Evolutionary conservation across 352 stramenopile species (phyloP).

Genomic region (Pythium phragmitis): DNA sequence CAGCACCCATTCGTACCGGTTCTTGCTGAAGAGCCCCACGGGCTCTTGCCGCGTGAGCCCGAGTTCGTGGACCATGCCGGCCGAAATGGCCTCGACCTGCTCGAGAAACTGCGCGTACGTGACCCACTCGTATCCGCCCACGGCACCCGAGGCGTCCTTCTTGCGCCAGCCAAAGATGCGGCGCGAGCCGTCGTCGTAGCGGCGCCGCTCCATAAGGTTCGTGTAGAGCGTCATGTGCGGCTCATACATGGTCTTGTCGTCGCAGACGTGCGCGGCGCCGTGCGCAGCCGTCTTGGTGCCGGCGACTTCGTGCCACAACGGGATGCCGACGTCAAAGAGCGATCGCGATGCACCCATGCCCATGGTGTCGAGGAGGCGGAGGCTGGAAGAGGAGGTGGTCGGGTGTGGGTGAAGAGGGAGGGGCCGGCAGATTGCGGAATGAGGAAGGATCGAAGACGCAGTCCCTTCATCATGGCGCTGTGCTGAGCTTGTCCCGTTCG

Average conservation of each 20-base stretch:
- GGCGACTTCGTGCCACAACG: constrained; percentile 25
- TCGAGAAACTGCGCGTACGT: constrained; percentile 59
- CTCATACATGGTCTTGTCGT: constrained; percentile 33
- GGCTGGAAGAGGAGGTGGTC: neutral
- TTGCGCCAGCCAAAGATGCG: constrained; percentile 57
- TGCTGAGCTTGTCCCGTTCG: too few relatives aligned
- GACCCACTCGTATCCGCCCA: constrained; percentile 53
- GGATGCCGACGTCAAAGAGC: constrained; percentile 20
- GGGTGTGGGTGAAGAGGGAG: neutral
- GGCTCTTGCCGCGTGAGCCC: constrained; percentile 42
- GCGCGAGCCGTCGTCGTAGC: constrained; percentile 49
- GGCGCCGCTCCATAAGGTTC: constrained; percentile 40
- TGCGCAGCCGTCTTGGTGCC: constrained; percentile 15
- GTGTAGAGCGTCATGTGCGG: constrained; percentile 52
- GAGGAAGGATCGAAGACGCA: too few relatives aligned
- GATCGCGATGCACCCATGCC: constrained; percentile 24
- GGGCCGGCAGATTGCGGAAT: too few relatives aligned
- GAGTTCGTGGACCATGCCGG: constrained; percentile 39
- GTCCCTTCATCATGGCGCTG: too few relatives aligned
- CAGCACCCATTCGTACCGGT: constrained; percentile 67
- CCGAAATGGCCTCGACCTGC: constrained; percentile 39
- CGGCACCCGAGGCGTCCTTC: constrained; percentile 33
- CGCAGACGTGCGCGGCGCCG: constrained; percentile 22
- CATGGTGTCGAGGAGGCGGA: constrained; percentile 1
- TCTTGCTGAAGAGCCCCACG: constrained; percentile 73